Conservation (phyloP, 2,329 filamentous ascomycete genomes). For the Acrocalymma vagum region DNA sequence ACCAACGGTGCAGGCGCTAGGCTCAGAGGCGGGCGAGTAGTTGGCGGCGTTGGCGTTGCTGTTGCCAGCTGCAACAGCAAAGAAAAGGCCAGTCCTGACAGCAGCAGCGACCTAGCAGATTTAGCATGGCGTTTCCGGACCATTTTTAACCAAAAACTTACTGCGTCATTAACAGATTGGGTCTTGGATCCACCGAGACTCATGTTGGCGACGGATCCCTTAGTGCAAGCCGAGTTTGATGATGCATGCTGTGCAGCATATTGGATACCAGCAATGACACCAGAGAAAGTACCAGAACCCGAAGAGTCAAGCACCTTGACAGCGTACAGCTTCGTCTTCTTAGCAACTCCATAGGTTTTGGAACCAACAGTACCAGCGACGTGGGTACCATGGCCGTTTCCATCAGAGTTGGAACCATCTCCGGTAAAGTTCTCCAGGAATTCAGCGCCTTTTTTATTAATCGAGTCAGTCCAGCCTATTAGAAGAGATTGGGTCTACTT, state of each 20-base stretch:
- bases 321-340: conserved; percentile 43
- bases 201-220: conserved; percentile 42
- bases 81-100: not conserved
- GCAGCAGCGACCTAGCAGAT: no score
- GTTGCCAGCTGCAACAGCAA: not conserved
- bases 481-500: conserved; percentile 13
- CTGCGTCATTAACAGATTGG: conserved; percentile 33
- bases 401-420: conserved; percentile 31
- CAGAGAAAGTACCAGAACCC: conserved; percentile 31
- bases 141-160: no score
- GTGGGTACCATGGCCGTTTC: conserved; percentile 47
- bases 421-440: conserved; percentile 36
- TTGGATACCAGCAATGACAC: conserved; percentile 37
- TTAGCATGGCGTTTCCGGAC: no score
- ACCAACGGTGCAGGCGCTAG: conserved; percentile 42
- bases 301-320: conserved; percentile 46
- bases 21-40: conserved; percentile 37
- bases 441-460: conserved; percentile 25
- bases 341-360: conserved; percentile 43
- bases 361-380: conserved; percentile 43
- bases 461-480: not conserved
- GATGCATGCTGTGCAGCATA: conserved; percentile 24
- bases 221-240: conserved; percentile 28
- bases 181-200: conserved; percentile 41
- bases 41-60: conserved; percentile 18